Evolutionary conservation across 2,329 filamentous ascomycete genomes (phyloP), one percentile per base, ranked within the genome.

Genomic region (Ophiocordyceps sinensis): DNA sequence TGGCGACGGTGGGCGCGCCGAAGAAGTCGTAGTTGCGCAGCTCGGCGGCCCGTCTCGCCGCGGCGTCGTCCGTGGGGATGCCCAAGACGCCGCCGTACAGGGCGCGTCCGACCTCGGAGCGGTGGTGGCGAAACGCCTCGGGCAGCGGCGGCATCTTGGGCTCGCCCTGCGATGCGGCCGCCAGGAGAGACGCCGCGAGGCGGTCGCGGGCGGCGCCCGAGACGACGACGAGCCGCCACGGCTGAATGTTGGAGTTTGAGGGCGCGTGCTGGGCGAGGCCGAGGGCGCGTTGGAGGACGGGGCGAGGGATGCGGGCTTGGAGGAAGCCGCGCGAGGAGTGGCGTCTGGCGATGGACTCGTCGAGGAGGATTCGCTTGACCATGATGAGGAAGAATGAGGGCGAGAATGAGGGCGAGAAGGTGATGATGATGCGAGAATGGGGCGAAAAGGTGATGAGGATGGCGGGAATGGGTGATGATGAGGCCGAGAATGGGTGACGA

Each of bases 11-110:
- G 0, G 48, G 48, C 0, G 48, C 46, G 26, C 45, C 44, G 4
- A 50, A 50, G 5, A 50, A 50, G 0, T 49, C 40, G 2, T 44
- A 50, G 10, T 51, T 51, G 28, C 39, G 44, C 0, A 47, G 34
- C 34, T 37, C 7, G 42, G 6, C 11, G 41, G 40, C 47, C 12
- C 5, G 39, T 39, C 47, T 44, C 0, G 44, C 40, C 6, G 41
- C 41, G 0, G 34, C 36, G 7, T 51, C 47, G 9, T 42, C 41
- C 0, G 44, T 39, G 4, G 41, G 9, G 7, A 51, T 49, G 41
- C 13, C 49, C 47, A 21, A 44, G 41, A 12, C 41, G 34, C 1
- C 41, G 14, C 48, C 47, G 15, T 50, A 49, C 2, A 48, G 17
- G 0, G 47, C 35, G 9, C 41, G 41, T 1, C 48, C 49, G 10